Conservation (phyloP, 176 grass and related monocot genomes). For the Otatea glauca region DNA sequence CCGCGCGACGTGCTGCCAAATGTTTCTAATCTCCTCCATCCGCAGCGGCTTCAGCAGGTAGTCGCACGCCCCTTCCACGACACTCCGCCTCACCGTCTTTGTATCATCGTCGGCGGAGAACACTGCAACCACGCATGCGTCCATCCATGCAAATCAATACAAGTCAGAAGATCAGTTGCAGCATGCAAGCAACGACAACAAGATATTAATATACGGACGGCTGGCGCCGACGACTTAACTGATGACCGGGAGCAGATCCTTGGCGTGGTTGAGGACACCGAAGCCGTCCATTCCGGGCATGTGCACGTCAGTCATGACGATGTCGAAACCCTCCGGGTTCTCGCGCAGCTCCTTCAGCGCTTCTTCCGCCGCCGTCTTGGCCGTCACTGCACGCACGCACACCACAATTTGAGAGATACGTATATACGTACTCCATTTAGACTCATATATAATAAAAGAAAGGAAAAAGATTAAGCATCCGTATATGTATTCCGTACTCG, state of each 20-base stretch:
- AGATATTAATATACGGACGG: no score
- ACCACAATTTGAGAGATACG: no score
- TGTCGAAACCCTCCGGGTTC: neutral
- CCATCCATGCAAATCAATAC: no score
- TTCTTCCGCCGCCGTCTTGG: neutral
- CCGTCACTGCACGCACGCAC: neutral
- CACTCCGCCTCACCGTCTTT: neutral
- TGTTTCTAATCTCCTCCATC: neutral
- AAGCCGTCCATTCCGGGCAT: constrained; percentile 5
- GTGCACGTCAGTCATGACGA: neutral
- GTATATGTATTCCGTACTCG: neutral
- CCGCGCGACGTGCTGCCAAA: constrained; percentile 1
- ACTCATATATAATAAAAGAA: no score
- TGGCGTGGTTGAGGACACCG: neutral
- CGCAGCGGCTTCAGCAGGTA: neutral
- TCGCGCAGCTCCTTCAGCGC: neutral
- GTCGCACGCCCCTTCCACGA: neutral
- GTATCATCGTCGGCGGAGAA: neutral
- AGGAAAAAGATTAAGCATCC: no score
- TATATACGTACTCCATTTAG: no score
- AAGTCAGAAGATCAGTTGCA: neutral
- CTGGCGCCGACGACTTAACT: neutral
- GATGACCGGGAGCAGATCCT: neutral
- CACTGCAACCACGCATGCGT: neutral
- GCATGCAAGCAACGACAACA: no score